Base-by-base conservation (phyloP, 1,284 basidiomycete species). In the Marasmius fiardii region DNA sequence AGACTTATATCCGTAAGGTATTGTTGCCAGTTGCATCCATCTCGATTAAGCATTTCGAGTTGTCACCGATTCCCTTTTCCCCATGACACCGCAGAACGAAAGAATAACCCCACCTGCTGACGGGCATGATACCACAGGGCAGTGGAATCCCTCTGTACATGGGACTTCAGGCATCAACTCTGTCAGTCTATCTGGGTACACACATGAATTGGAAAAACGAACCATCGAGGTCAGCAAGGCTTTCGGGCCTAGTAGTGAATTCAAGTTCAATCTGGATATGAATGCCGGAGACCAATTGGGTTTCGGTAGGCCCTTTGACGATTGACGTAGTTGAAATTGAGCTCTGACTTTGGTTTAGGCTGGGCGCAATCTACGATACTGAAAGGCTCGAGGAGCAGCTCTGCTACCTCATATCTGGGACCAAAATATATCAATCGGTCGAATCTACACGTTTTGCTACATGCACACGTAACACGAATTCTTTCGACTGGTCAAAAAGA, bases 351-450 rank as follows among this genome's bases (percentile, higher is more conserved):
- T 50, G 10, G 11, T 31, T n/a, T 24, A 64, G 59, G 59, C 10
- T 63, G 60, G 59, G 37, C 55, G 45, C 69, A 70, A 48, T 57
- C 60, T 6, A 65, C 63, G 18, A 63, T 71, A 28, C 57, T 59
- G 14, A 58, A 60, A 28, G 64, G 64, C 18, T 58, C 53, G 11
- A 58, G 64, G 8, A 63, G 64, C 14, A 69, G 67, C 44, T 62
- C 65, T 41, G 65, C 67, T 41, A 65, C 65, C 33, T 63, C 67
- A 4, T 68, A 69, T 45, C 56, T 68, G 11, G 60, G 76, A 78
- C 54, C 77, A 75, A 21, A 48, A 16, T 62, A 58, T 51, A 51
- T 59, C 24, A 34, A 43, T 6, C 39, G 65, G 35, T 39, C 55
- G 2, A 67, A 65, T 50, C 50, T 67, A 11, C 44, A 64, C 24